Evolutionary conservation across 805 yeast species (phyloP).

Genomic region (Yarrowia phangngaensis): DNA sequence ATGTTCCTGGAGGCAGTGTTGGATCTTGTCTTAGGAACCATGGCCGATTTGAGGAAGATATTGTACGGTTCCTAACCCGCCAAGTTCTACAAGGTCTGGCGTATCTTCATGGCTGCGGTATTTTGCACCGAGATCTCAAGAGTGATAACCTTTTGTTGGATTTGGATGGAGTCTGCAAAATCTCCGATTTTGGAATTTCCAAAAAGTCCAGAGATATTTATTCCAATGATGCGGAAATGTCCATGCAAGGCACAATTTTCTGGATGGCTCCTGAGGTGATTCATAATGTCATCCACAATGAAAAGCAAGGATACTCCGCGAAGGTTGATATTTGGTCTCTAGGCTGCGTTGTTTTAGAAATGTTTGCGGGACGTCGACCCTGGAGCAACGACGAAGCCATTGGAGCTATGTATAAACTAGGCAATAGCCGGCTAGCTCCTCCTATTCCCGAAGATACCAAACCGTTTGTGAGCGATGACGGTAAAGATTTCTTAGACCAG

Average conservation of each 20-base stretch:
- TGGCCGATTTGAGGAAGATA: constrained; percentile 77
- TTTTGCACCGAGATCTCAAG: constrained; percentile 88
- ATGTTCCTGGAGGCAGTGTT: constrained; percentile 97
- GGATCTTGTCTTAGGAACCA: constrained; percentile 76
- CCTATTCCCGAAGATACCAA: constrained; percentile 90
- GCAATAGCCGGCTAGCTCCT: constrained; percentile 84
- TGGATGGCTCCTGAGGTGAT: constrained; percentile 99
- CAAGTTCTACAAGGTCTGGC: constrained; percentile 82
- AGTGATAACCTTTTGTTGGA: constrained; percentile 89
- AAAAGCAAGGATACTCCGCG: constrained; percentile 90
- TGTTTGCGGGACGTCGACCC: constrained; percentile 96
- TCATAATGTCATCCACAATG: constrained; percentile 67
- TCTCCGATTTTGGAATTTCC: constrained; percentile 94
- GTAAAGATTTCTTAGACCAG: constrained; percentile 63
- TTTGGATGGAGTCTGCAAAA: constrained; percentile 88
- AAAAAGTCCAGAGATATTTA: constrained; percentile 81
- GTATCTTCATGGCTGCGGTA: constrained; percentile 83
- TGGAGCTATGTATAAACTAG: constrained; percentile 86
- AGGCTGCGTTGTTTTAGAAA: constrained; percentile 94
- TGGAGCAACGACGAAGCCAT: constrained; percentile 96
- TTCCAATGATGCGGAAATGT: constrained; percentile 88
- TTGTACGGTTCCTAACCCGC: constrained; percentile 66
- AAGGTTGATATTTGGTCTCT: constrained; percentile 97
- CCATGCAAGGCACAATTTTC: constrained; percentile 97
- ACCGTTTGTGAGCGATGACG: constrained; percentile 58